Conservation (phyloP, 805 yeast genomes). For the Kazachstania psychrophila region DNA sequence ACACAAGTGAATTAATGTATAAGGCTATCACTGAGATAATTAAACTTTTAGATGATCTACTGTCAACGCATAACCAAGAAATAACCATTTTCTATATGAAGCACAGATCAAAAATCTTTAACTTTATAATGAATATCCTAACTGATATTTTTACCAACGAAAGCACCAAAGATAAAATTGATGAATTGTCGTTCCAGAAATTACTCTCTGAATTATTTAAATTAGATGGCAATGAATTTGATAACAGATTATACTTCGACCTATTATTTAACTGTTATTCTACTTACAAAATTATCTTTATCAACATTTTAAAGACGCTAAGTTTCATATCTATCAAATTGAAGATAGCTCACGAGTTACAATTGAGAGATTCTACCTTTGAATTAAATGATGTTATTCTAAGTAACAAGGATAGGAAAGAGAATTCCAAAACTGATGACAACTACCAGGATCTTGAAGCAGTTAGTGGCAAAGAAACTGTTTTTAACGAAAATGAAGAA, state of each 20-base stretch:
- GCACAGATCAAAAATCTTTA: constrained; percentile 20
- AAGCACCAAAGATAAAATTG: background rate
- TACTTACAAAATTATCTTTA: constrained; percentile 9
- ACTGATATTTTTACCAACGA: constrained; percentile 1
- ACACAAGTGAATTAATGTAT: constrained; percentile 9
- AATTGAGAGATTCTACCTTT: constrained; percentile 16
- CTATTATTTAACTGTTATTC: constrained; percentile 12
- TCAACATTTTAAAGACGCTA: constrained; percentile 8
- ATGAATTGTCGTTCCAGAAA: background rate
- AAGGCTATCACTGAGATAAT: constrained; percentile 1
- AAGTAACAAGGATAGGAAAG: background rate
- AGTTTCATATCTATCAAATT: constrained; percentile 19
- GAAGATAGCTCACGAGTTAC: constrained; percentile 23
- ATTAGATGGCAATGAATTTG: constrained; percentile 25
- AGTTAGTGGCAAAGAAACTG: background rate
- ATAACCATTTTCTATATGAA: constrained; percentile 24
- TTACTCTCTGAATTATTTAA: constrained; percentile 12
- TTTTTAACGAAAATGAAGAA: background rate
- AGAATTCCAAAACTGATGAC: background rate
- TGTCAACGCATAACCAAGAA: constrained; percentile 10
- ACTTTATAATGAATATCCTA: constrained; percentile 17
- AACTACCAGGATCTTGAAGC: background rate
- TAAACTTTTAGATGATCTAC: constrained; percentile 13
- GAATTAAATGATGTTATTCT: constrained; percentile 6
- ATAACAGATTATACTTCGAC: constrained; percentile 18